Evolutionary conservation across 2,329 filamentous ascomycete species (phyloP).

Genomic region (Exophiala sp.): DNA sequence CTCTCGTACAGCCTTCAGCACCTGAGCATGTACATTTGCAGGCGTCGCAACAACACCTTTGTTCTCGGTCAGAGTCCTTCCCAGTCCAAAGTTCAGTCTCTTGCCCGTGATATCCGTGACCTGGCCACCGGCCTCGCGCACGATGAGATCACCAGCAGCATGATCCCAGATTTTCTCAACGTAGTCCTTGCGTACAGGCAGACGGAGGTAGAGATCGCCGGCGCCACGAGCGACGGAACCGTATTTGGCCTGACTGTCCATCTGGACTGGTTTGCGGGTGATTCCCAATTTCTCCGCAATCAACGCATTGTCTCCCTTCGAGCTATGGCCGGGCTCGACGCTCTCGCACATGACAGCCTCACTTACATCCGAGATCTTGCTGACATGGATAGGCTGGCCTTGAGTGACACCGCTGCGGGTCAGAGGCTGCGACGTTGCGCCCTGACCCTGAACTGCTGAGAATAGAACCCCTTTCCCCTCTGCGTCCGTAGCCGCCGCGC

Average conservation of each 20-base stretch:
- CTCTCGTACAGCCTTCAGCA: conserved; percentile 74
- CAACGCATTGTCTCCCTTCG: conserved; percentile 77
- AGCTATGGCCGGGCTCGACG: conserved; percentile 87
- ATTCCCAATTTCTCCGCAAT: conserved; percentile 84
- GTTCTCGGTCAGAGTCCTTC: conserved; percentile 79
- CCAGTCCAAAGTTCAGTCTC: conserved; percentile 76
- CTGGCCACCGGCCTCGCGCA: conserved; percentile 84
- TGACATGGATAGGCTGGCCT: conserved; percentile 70
- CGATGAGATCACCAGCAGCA: conserved; percentile 88
- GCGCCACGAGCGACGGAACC: conserved; percentile 89
- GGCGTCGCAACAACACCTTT: conserved; percentile 91
- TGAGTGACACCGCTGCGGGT: conserved; percentile 41
- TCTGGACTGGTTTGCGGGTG: conserved; percentile 78
- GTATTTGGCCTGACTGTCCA: conserved; percentile 99
- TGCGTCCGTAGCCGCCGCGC: conserved; percentile 65
- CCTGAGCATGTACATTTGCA: conserved; percentile 64
- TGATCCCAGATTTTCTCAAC: conserved; percentile 99
- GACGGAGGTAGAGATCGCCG: conserved; percentile 85
- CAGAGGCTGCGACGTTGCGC: conserved; percentile 74
- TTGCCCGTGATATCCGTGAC: conserved; percentile 87
- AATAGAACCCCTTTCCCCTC: conserved; percentile 81
- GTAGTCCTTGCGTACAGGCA: conserved; percentile 80
- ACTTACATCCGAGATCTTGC: conserved; percentile 63
- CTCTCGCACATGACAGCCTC: conserved; percentile 93
- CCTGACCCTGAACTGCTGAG: conserved; percentile 71